These are phyloP conservation scores for Castanea mollissima DNA, from an alignment of 306 rosid species.

Conservation along the genomic window DNA sequence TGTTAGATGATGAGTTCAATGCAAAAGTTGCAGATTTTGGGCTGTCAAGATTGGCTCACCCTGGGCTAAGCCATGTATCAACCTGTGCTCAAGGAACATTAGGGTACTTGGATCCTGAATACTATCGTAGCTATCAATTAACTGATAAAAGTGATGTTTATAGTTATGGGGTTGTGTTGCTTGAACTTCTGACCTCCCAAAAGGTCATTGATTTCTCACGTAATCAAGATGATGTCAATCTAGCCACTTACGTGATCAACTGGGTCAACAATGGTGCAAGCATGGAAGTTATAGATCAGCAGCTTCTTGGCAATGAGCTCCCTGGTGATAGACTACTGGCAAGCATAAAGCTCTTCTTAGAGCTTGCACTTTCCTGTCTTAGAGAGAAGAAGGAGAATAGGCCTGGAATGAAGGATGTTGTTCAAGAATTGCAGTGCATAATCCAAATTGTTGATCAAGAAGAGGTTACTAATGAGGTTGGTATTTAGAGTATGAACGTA, in stretches of 20 bases:
- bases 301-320: constrained; percentile 40
- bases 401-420: constrained; percentile 78
- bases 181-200: constrained; percentile 83
- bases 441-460: constrained; percentile 45
- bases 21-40: constrained; percentile 93
- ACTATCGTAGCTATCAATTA: constrained; percentile 77
- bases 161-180: constrained; percentile 86
- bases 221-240: constrained; percentile 66
- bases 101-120: constrained; percentile 94
- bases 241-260: constrained; percentile 62
- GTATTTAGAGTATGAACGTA: constrained; percentile 12
- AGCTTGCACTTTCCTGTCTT: constrained; percentile 78
- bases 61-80: constrained; percentile 87
- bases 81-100: constrained; percentile 98
- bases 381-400: constrained; percentile 82
- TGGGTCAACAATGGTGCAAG: constrained; percentile 44
- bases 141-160: constrained; percentile 97
- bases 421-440: constrained; percentile 61
- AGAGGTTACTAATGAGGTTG: constrained; percentile 14
- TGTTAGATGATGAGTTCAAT: constrained; percentile 61
- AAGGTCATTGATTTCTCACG: constrained; percentile 81
- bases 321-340: constrained; percentile 25
- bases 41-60: constrained; percentile 83
- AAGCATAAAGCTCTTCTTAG: constrained; percentile 57
- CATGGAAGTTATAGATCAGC: constrained; percentile 62